phyloP scores from a whole-genome alignment of 2,329 filamentous ascomycete genomes.

The Metarhizium sp. region DNA sequence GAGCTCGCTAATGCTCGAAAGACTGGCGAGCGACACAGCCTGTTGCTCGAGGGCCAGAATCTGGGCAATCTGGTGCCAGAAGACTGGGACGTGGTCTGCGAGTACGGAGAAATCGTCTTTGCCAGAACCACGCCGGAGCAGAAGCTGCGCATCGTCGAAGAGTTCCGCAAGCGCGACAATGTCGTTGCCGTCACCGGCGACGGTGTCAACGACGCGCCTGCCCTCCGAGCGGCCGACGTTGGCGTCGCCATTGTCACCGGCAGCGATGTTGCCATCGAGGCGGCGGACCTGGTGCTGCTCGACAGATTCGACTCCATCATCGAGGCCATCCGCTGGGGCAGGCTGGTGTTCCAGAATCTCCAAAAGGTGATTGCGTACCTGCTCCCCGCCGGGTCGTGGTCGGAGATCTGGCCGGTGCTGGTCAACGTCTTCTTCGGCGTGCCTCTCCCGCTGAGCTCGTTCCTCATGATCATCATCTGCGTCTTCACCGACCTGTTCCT shows the following conservation, averaged over 20 bases:
- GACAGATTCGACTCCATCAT: constrained; percentile 65
- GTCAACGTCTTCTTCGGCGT: constrained; percentile 48
- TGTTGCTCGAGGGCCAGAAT: constrained; percentile 44
- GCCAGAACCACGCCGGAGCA: constrained; percentile 61
- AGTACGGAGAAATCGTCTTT: constrained; percentile 53
- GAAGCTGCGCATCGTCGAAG: constrained; percentile 63
- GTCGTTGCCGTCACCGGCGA: constrained; percentile 67
- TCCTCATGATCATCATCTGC: constrained; percentile 50
- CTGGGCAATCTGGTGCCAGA: constrained; percentile 43
- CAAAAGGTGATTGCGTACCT: constrained; percentile 34
- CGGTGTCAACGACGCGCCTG: constrained; percentile 58
- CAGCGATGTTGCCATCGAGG: constrained; percentile 54
- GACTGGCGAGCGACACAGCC: constrained; percentile 13
- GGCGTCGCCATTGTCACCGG: constrained; percentile 60
- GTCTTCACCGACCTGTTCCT: constrained; percentile 46
- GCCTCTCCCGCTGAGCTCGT: constrained; percentile 38
- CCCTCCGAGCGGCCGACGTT: constrained; percentile 55
- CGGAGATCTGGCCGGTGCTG: constrained; percentile 48
- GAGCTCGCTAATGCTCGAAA: constrained; percentile 12
- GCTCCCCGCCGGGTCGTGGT: constrained; percentile 42
- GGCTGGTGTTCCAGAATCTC: constrained; percentile 31
- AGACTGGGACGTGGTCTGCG: constrained; percentile 36
- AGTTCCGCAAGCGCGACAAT: constrained; percentile 49
- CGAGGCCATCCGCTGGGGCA: constrained; percentile 45
- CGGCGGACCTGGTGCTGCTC: constrained; percentile 57